Percentiles rank a stretch among this genome's conserved stretches.
Evolutionary conservation across 139 green algal genomes (phyloP).

Genomic region (Chlamydomonas sphaeroides): DNA sequence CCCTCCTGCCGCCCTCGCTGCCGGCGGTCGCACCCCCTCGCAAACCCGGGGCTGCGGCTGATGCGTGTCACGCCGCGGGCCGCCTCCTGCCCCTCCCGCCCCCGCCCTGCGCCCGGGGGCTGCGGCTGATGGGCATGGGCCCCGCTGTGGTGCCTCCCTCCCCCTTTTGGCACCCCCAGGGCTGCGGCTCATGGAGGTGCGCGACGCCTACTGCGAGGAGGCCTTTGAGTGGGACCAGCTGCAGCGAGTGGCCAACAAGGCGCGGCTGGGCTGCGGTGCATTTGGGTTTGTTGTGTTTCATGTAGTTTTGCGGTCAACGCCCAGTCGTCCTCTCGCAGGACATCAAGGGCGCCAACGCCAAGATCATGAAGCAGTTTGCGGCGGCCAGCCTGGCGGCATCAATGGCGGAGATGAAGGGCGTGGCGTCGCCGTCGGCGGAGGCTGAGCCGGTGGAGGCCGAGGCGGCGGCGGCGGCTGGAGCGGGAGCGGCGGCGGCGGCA

Average conservation of each 20-base stretch:
- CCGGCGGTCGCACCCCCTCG: too few species aligned
- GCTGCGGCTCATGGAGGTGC: slow-evolving; percentile 82
- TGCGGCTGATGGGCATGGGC: too few species aligned
- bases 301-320: too few species aligned
- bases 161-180: slow-evolving; percentile 40
- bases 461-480: too few species aligned
- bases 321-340: not conserved
- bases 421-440: too few species aligned
- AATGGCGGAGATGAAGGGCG: not conserved
- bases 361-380: slow-evolving; percentile 26
- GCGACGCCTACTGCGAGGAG: slow-evolving; percentile 69
- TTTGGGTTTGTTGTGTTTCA: not conserved
- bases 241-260: slow-evolving; percentile 46
- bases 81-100: too few species aligned
- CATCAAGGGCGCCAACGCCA: slow-evolving; percentile 14
- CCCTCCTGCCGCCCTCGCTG: too few species aligned
- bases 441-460: not conserved
- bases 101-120: too few species aligned
- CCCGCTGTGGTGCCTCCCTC: not conserved
- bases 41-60: too few species aligned
- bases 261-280: not conserved
- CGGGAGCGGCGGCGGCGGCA: too few species aligned
- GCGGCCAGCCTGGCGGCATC: slow-evolving; percentile 21
- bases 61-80: too few species aligned
- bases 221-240: slow-evolving; percentile 88